These are phyloP conservation scores for Lagenidium giganteum DNA, from an alignment of 352 stramenopile species.

Conservation along the genomic window DNA sequence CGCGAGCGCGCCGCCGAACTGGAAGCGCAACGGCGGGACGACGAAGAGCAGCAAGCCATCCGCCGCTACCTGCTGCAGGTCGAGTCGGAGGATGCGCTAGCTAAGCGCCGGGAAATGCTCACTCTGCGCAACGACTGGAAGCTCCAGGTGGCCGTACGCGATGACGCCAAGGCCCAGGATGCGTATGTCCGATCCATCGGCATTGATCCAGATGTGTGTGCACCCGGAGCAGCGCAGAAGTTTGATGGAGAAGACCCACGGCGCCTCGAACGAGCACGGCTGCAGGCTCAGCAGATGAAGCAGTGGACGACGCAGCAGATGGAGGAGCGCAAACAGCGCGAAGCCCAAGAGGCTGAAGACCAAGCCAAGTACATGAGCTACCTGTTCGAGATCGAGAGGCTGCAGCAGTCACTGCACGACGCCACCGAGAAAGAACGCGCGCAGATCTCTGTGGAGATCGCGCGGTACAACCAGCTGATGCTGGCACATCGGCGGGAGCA, in stretches of 20 bases:
- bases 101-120: slow-evolving; percentile 51
- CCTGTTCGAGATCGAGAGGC: slow-evolving; percentile 45
- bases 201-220: slow-evolving; percentile 54
- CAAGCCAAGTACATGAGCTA: slow-evolving; percentile 35
- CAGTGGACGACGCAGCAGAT: slow-evolving; percentile 62
- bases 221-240: slow-evolving; percentile 52
- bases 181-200: slow-evolving; percentile 23
- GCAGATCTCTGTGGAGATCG: slow-evolving; percentile 37
- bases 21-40: slow-evolving; percentile 31
- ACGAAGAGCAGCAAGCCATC: slow-evolving; percentile 63
- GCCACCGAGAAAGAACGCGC: slow-evolving; percentile 46
- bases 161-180: slow-evolving; percentile 23
- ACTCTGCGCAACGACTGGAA: slow-evolving; percentile 69
- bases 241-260: slow-evolving; percentile 61
- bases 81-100: slow-evolving; percentile 61
- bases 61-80: slow-evolving; percentile 72
- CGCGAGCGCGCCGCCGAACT: slow-evolving; percentile 33
- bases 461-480: slow-evolving; percentile 49
- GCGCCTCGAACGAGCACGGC: slow-evolving; percentile 43
- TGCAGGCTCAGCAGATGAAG: slow-evolving; percentile 65
- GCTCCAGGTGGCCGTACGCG: slow-evolving; percentile 25
- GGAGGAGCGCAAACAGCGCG: slow-evolving; percentile 36
- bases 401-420: slow-evolving; percentile 53
- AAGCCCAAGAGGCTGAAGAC: slow-evolving; percentile 31
- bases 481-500: slow-evolving; percentile 34